A percentile compares a stretch with the other conserved stretches of the same genome.
phyloP scores from a whole-genome alignment of 2,329 filamentous ascomycete species.

The Septoria petroselini region DNA sequence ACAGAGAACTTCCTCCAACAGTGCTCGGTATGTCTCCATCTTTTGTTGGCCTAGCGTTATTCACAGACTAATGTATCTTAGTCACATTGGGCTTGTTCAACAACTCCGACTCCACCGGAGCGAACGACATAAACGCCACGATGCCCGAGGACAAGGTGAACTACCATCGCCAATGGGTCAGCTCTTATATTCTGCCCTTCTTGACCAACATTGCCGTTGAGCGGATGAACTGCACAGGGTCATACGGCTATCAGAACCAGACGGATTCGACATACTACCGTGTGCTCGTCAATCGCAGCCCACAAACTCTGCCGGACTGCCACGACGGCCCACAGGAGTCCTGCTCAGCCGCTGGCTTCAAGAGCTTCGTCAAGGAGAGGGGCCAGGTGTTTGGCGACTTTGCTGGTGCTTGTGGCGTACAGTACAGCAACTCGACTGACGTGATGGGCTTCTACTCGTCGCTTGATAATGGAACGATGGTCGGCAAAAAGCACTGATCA shows the following conservation, averaged over 20 bases:
- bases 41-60: no score
- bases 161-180: slow-evolving; percentile 61
- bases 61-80: no score
- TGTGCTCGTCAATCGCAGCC: slow-evolving; percentile 51
- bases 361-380: slow-evolving; percentile 44
- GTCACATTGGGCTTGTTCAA: slow-evolving; percentile 69
- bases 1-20: slow-evolving; percentile 65
- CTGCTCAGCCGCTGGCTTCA: slow-evolving; percentile 47
- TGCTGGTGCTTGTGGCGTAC: slow-evolving; percentile 43
- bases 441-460: slow-evolving; percentile 32
- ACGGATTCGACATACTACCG: slow-evolving; percentile 46
- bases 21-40: slow-evolving; percentile 43
- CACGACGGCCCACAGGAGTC: slow-evolving; percentile 52
- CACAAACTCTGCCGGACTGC: slow-evolving; percentile 50
- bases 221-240: slow-evolving; percentile 58
- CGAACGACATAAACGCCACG: slow-evolving; percentile 57
- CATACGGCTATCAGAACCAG: slow-evolving; percentile 52
- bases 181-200: slow-evolving; percentile 62
- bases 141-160: slow-evolving; percentile 64
- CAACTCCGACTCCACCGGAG: slow-evolving; percentile 57
- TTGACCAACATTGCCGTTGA: slow-evolving; percentile 65
- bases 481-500: slow-evolving; percentile 23
- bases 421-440: slow-evolving; percentile 46
- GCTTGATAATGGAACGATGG: slow-evolving; percentile 25
- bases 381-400: slow-evolving; percentile 46